Base-by-base conservation (phyloP, 2,329 filamentous ascomycete genomes). In the Claviceps quebecensis region DNA sequence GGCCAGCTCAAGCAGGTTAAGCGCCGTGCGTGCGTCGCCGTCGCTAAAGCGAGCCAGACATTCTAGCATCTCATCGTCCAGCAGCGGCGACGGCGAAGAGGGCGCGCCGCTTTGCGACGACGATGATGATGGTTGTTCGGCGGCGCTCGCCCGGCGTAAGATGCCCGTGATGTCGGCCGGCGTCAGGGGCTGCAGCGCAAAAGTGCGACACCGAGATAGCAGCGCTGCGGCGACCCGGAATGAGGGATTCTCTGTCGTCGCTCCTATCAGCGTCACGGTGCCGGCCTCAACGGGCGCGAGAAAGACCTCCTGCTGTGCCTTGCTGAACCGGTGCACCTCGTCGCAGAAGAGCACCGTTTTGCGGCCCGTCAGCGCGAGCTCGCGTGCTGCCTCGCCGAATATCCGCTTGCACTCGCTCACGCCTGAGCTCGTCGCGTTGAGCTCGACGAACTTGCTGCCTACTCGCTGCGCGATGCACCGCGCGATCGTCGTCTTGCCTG, bases 271-370 rank as follows among this genome's bases (percentile, higher is more conserved):
- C 0, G 87, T 96, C 57, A 98, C 84, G 29, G 86, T 86, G 5
- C 93, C 93, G 1, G 83, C 83, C 68, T 98, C 93, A 22, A 97
- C 91, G 0, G 91, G 91, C 16, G 85, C 87, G 1, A 98, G 73
- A 59, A 97, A 97, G 1, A 96, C 86, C 67, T 97, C 93, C 63
- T 98, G 93, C 65, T 97, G 93, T 0, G 83, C 77, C 68, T 95
- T 96, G 58, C 78, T 86, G 72, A 95, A 95, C 29, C 91, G 75
- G 67, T 95, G 89, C 47, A 96, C 93, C 72, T 97, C 93, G 69
- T 98, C 93, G 69, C 91, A 96, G 66, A 98, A 98, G 56, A 98
- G 81, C 56, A 98, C 95, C 0, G 93, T 97, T 69, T 87, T 91
- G 55, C 89, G 78, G 1, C 91, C 91, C 0, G 88, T 94, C 49